A percentile compares a stretch with the other conserved stretches of the same genome.
Conservation (phyloP, 257 asterid species). For the Solanum piurae region DNA sequence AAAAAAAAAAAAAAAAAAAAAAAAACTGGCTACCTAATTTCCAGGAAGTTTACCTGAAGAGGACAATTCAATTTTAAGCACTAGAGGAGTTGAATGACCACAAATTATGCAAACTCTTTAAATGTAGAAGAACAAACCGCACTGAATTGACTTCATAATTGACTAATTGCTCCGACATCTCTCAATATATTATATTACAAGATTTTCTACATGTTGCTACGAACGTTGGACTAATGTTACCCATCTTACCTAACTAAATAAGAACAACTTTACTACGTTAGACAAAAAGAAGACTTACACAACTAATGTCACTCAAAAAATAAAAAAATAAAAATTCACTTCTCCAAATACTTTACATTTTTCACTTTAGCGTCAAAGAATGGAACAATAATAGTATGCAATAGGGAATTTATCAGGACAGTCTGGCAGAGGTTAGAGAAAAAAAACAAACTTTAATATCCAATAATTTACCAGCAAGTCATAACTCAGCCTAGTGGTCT, state of each 20-base stretch:
- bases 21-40: background rate
- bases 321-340: background rate
- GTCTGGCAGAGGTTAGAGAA: background rate
- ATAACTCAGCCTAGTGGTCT: background rate
- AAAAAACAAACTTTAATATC: background rate
- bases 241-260: background rate
- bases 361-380: background rate
- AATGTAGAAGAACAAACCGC: background rate
- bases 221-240: background rate
- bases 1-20: too few species aligned
- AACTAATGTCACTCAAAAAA: background rate
- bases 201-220: background rate
- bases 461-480: background rate
- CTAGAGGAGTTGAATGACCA: background rate
- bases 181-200: background rate
- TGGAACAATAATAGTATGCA: background rate
- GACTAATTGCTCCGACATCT: background rate
- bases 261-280: background rate
- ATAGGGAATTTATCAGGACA: background rate
- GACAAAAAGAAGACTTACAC: background rate
- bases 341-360: background rate
- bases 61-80: background rate
- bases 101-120: background rate
- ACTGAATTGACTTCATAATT: background rate
- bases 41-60: background rate